Evolutionary conservation across 345 rosid genomes (phyloP).

Genomic region (Microthlaspi erraticum): DNA sequence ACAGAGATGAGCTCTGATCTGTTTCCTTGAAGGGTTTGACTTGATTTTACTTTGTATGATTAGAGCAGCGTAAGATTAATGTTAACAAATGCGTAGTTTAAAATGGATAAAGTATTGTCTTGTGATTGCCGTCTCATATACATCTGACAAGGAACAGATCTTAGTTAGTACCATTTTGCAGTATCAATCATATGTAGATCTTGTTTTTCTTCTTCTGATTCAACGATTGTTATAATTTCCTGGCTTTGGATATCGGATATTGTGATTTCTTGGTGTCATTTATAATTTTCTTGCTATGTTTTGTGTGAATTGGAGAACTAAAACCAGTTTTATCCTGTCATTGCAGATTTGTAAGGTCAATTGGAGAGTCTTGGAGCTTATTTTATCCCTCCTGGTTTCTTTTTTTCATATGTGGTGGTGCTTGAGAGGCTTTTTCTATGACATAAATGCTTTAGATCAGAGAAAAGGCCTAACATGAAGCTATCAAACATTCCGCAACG

Average conservation of each 20-base stretch:
- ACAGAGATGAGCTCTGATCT: conserved; percentile 1
- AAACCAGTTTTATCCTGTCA: not conserved
- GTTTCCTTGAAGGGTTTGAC: conserved; percentile 8
- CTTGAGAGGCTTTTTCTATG: conserved; percentile 36
- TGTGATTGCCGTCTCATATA: too few species aligned
- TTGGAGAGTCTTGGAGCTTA: conserved; percentile 18
- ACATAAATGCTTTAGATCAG: conserved; percentile 15
- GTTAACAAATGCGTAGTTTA: not conserved
- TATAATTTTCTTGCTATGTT: not conserved
- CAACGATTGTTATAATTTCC: not conserved
- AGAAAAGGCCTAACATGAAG: conserved; percentile 53
- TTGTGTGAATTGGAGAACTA: not conserved
- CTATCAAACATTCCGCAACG: conserved; percentile 73
- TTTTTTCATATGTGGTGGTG: conserved; percentile 40
- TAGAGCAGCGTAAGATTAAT: conserved; percentile 1
- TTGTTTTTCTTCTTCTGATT: not conserved
- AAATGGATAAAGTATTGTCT: not conserved
- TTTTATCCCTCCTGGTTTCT: conserved; percentile 8
- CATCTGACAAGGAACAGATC: not conserved
- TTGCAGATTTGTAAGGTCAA: conserved; percentile 31
- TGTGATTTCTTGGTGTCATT: not conserved
- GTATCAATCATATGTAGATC: not conserved
- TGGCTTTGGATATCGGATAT: not conserved
- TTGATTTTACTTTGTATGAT: conserved; percentile 13
- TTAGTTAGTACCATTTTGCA: not conserved